phyloP scores from a whole-genome alignment of 2,329 filamentous ascomycete species.

The Leptographium procerum region DNA sequence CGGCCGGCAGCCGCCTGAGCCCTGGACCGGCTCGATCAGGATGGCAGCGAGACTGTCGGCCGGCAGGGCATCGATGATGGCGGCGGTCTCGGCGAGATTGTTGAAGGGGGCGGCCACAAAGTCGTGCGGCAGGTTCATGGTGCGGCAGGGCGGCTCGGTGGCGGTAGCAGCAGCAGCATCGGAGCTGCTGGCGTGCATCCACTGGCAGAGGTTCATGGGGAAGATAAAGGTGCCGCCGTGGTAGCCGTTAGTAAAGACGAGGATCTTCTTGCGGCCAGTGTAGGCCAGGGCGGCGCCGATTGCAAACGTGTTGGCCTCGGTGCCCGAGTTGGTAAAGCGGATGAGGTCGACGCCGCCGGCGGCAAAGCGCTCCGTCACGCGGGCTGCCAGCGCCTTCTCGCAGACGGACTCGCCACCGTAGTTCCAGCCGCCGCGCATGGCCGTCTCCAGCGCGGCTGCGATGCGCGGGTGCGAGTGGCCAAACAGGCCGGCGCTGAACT shows the following conservation, averaged over 20 bases:
- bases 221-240: slow-evolving; percentile 35
- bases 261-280: slow-evolving; percentile 29
- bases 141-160: slow-evolving; percentile 24
- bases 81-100: slow-evolving; percentile 34
- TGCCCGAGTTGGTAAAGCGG: slow-evolving; percentile 53
- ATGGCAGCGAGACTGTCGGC: slow-evolving; percentile 42
- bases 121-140: slow-evolving; percentile 35
- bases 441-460: neutral
- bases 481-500: slow-evolving; percentile 54
- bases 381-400: slow-evolving; percentile 37
- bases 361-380: slow-evolving; percentile 37
- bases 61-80: slow-evolving; percentile 28
- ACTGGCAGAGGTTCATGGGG: slow-evolving; percentile 11
- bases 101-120: slow-evolving; percentile 53
- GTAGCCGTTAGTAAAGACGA: slow-evolving; percentile 34
- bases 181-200: slow-evolving; percentile 7
- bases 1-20: slow-evolving; percentile 43
- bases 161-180: slow-evolving; percentile 11
- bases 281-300: slow-evolving; percentile 38
- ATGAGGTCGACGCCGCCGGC: slow-evolving; percentile 32
- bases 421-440: slow-evolving; percentile 32
- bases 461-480: slow-evolving; percentile 47
- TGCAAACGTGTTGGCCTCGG: slow-evolving; percentile 49
- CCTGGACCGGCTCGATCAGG: slow-evolving; percentile 54
- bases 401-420: slow-evolving; percentile 37